phyloP scores from a whole-genome alignment of 345 rosid genomes.

The Eucalyptus cladocalyx region DNA sequence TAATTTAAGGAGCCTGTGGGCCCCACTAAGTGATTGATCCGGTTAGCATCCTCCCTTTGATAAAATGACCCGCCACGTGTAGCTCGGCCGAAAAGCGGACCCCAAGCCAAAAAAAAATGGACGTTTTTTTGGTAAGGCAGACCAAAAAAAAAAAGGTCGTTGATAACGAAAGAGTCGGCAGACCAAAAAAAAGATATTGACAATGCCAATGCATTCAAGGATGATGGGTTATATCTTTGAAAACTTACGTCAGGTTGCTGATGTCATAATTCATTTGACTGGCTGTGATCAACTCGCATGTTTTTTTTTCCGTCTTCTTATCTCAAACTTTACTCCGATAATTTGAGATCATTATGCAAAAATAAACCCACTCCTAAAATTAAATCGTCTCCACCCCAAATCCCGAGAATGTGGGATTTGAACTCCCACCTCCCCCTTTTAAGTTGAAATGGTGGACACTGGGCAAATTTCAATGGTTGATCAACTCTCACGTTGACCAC shows the following conservation, averaged over 20 bases:
- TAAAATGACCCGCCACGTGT: background rate
- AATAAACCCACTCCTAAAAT: too few species aligned
- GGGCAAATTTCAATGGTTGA: too few species aligned
- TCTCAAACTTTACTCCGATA: too few species aligned
- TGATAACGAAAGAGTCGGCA: too few species aligned
- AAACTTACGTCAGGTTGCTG: background rate
- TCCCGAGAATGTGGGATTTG: too few species aligned
- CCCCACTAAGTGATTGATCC: background rate
- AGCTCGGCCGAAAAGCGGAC: background rate
- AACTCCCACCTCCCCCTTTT: too few species aligned
- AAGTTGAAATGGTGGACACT: too few species aligned
- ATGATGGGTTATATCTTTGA: background rate
- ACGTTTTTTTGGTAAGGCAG: background rate
- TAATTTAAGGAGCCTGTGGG: background rate
- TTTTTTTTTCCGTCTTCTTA: too few species aligned
- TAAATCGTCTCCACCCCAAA: too few species aligned
- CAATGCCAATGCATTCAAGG: background rate
- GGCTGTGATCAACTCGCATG: background rate
- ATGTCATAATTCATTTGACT: background rate
- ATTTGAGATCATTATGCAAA: too few species aligned
- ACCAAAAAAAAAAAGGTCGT: background rate
- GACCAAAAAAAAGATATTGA: background rate
- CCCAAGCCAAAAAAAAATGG: background rate
- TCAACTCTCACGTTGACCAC: background rate
- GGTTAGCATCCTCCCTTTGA: rapidly evolving